phyloP scores from a whole-genome alignment of 805 yeast genomes.

The Metschnikowia proteae region DNA sequence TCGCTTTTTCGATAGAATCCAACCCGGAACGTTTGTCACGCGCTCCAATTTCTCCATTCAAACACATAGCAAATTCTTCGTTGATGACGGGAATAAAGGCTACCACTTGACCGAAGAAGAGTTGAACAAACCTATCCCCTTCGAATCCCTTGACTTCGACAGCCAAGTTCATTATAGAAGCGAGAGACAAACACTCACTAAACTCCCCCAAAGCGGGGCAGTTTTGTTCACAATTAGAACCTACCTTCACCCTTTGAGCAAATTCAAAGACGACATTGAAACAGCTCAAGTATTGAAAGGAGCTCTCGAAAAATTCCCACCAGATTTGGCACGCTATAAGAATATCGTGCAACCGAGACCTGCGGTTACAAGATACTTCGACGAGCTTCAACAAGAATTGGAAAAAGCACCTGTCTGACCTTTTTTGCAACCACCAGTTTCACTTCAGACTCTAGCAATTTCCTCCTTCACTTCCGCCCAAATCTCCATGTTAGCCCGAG shows the following conservation, averaged over 20 bases:
- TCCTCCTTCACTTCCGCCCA: slow-evolving; percentile 62
- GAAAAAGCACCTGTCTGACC: neutral
- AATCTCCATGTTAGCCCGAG: slow-evolving; percentile 58
- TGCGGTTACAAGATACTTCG: slow-evolving; percentile 42
- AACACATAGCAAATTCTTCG: slow-evolving; percentile 28
- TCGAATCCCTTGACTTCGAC: slow-evolving; percentile 35
- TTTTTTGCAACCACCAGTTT: neutral
- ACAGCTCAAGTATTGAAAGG: slow-evolving; percentile 51
- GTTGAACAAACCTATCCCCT: slow-evolving; percentile 23
- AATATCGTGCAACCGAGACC: slow-evolving; percentile 66
- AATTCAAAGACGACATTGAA: slow-evolving; percentile 43
- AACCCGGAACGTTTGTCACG: slow-evolving; percentile 37
- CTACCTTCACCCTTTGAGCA: slow-evolving; percentile 49
- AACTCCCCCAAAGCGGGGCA: slow-evolving; percentile 47
- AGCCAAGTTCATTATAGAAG: slow-evolving; percentile 51
- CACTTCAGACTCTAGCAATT: slow-evolving; percentile 15
- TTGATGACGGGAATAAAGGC: slow-evolving; percentile 40
- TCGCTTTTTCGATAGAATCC: slow-evolving; percentile 33
- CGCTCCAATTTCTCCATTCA: slow-evolving; percentile 42
- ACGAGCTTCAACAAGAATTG: slow-evolving; percentile 7
- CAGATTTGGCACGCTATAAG: slow-evolving; percentile 57
- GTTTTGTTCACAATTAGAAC: slow-evolving; percentile 55
- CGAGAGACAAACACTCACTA: slow-evolving; percentile 56
- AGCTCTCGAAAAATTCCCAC: slow-evolving; percentile 63
- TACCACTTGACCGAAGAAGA: slow-evolving; percentile 29